Conservation (phyloP, 2,329 filamentous ascomycete species). For the Sclerotinia spermophila region DNA sequence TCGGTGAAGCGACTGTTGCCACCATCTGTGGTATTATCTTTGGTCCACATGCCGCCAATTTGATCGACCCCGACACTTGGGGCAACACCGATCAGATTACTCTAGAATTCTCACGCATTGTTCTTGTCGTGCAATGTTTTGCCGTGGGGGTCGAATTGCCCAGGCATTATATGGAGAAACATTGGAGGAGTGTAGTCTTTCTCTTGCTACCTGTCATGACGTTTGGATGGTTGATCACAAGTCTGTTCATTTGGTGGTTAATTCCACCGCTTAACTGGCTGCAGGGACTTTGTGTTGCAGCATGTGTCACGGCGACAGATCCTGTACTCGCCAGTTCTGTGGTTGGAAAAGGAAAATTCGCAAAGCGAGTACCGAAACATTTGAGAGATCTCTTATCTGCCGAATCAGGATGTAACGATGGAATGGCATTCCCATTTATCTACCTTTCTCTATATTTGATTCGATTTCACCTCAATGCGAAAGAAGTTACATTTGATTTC, state of each 20-base stretch:
- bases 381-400: slow-evolving; percentile 90
- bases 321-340: slow-evolving; percentile 96
- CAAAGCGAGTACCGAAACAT: slow-evolving; percentile 96
- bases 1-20: slow-evolving; percentile 94
- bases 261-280: slow-evolving; percentile 77
- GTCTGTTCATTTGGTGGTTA: slow-evolving; percentile 93
- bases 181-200: slow-evolving; percentile 89
- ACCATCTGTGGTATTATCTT: slow-evolving; percentile 87
- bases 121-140: slow-evolving; percentile 89
- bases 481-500: slow-evolving; percentile 76
- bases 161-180: slow-evolving; percentile 93
- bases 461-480: slow-evolving; percentile 67
- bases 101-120: slow-evolving; percentile 83
- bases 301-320: slow-evolving; percentile 95
- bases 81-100: slow-evolving; percentile 83
- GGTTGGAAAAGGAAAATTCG: slow-evolving; percentile 98
- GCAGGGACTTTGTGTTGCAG: slow-evolving; percentile 79
- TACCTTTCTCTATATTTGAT: slow-evolving; percentile 91
- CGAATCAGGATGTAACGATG: slow-evolving; percentile 98
- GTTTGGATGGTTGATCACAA: slow-evolving; percentile 89
- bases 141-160: slow-evolving; percentile 88
- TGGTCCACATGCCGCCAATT: slow-evolving; percentile 75
- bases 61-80: slow-evolving; percentile 75
- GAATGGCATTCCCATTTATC: slow-evolving; percentile 98
- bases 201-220: slow-evolving; percentile 96